Conservation (phyloP, 805 yeast species). For the Ogataea salicorniae region DNA sequence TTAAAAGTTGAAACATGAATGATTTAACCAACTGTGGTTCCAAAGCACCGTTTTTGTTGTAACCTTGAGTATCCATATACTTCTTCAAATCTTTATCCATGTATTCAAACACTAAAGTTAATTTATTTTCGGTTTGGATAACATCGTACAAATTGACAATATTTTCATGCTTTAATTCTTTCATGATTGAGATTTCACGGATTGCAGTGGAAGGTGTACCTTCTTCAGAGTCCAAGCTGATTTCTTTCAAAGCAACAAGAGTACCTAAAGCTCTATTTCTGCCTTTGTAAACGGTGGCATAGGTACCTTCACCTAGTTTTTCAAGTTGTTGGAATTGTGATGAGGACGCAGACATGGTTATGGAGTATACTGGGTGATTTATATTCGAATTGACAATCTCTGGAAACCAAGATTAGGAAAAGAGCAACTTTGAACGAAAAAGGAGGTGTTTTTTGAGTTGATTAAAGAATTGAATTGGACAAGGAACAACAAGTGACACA, state of each 20-base stretch:
- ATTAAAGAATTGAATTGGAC: too few species aligned
- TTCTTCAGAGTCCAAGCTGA: constrained; percentile 91
- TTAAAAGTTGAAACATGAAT: constrained; percentile 89
- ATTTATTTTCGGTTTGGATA: constrained; percentile 92
- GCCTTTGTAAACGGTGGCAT: constrained; percentile 98
- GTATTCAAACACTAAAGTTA: constrained; percentile 88
- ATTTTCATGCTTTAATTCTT: constrained; percentile 89
- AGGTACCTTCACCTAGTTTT: constrained; percentile 91
- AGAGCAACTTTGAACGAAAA: too few species aligned
- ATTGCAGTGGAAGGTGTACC: constrained; percentile 99
- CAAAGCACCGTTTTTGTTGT: constrained; percentile 54
- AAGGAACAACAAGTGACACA: too few species aligned
- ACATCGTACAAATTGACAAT: constrained; percentile 91
- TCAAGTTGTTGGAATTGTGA: constrained; percentile 54
- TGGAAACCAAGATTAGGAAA: background rate
- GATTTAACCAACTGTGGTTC: constrained; percentile 73
- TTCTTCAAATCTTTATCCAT: constrained; percentile 91
- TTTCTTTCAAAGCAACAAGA: constrained; percentile 91
- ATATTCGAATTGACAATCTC: background rate
- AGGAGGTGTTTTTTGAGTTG: too few species aligned
- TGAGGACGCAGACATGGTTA: constrained; percentile 29
- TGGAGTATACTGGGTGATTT: background rate
- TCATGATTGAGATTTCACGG: constrained; percentile 91
- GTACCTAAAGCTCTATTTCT: constrained; percentile 82
- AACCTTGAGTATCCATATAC: constrained; percentile 86